Evolutionary conservation across 2,329 filamentous ascomycete species (phyloP).

Genomic region (Penicillium brevicompactum): DNA sequence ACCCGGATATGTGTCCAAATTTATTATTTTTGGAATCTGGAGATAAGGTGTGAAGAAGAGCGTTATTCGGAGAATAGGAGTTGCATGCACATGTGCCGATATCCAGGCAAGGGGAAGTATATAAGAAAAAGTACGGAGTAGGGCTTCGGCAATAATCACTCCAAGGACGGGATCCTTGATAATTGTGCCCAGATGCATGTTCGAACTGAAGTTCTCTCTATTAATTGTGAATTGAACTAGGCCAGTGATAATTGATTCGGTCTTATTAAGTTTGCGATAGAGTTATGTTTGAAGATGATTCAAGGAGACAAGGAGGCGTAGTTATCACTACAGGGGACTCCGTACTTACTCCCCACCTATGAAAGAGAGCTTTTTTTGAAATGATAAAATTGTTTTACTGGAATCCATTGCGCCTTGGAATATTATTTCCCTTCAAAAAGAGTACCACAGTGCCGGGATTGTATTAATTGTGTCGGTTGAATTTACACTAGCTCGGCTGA

Average conservation of each 20-base stretch:
- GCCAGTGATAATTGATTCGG: neutral
- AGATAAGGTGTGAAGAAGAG: slow-evolving; percentile 1
- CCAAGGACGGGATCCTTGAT: neutral
- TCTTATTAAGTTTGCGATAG: neutral
- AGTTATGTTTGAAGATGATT: no score
- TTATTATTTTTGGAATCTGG: neutral
- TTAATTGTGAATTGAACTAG: neutral
- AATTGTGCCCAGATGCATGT: neutral
- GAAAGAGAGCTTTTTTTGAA: no score
- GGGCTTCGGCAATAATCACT: neutral
- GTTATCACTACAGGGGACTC: no score
- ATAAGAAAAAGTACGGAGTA: neutral
- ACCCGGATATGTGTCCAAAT: neutral
- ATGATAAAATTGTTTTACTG: no score
- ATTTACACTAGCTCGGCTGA: neutral
- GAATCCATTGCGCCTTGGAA: no score
- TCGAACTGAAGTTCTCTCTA: neutral
- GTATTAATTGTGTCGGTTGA: neutral
- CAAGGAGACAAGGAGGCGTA: neutral
- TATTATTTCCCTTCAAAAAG: no score
- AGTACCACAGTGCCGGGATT: no score
- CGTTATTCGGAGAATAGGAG: slow-evolving; percentile 11
- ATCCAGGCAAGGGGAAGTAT: neutral
- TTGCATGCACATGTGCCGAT: neutral
- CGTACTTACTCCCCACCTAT: no score